Evolutionary conservation across 495 filamentous ascomycete species (phyloP), one percentile per base, ranked within the genome.

Genomic region (Hyaloscypha hepaticicola): DNA sequence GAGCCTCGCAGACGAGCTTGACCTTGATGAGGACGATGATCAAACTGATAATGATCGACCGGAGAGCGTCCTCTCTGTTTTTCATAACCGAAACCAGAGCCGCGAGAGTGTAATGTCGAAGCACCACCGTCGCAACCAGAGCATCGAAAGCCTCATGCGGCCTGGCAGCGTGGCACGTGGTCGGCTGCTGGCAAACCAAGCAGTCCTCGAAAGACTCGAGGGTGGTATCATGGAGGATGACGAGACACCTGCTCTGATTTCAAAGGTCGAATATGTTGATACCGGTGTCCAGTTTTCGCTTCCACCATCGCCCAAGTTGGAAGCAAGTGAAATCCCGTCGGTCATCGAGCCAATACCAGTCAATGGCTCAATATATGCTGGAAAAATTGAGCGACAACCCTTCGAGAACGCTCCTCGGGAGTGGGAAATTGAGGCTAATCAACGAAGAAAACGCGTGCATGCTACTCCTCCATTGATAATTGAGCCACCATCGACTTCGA

Each of bases 1-100:
- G 41, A 95, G 88, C 68, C 77, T 99, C 48, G 95, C 95, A 9
- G 91, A 97, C 68, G 95, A 99, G 79, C 81, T 99, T 64, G 87
- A 88, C 58, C 88, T 96, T 48, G 91, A 91, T 61, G 90, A 90
- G 53, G 88, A 88, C 25, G 89, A 91, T 34, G 81, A 84, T 31
- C 62, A 66, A 16, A 83, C 77, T 51, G 80, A 82, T 58, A 76
- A 79, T 31, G 83, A 85, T 58, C 79, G 78, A 8, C 80, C 80
- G 24, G 82, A 86, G 52, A 85, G 82, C 60, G 77, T 80, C 11
- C 63, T 83, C 25, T 83, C 81, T 8, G 73, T 69, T 24, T 59
- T 61, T 11, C 74, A 76, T 52, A 70, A 70, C 52, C 77, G 82
- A 26, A 76, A 73, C 38, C 69, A 71, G 55, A 80, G 79, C 61